Conservation (phyloP, 169 alveolate genomes). For the Eimeria acervulina region DNA sequence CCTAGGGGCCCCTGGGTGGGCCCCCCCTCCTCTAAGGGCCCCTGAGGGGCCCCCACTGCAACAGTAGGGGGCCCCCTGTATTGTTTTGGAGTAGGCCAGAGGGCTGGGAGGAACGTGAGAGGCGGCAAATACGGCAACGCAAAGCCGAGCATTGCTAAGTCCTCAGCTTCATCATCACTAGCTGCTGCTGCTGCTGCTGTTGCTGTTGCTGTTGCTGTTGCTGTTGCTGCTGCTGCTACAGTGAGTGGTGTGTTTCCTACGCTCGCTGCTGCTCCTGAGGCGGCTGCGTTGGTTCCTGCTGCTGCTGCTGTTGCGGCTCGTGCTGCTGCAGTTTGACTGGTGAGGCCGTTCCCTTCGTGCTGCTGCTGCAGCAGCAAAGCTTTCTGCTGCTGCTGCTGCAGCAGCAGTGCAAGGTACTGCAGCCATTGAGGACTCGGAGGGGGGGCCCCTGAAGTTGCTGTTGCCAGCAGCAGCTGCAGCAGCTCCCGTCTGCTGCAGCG, state of each 20-base stretch:
- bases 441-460: slow-evolving; percentile 54
- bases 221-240: too few species aligned
- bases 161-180: background rate
- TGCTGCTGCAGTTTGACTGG: too few species aligned
- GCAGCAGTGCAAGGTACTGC: background rate
- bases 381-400: background rate
- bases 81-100: background rate
- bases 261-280: too few species aligned
- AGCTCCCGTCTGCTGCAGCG: slow-evolving; percentile 67
- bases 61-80: background rate
- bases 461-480: slow-evolving; percentile 56
- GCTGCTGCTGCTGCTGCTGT: slow-evolving; percentile 48
- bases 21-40: background rate
- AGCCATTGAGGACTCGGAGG: slow-evolving; percentile 34
- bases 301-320: too few species aligned
- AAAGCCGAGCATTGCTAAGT: background rate
- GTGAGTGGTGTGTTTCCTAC: background rate
- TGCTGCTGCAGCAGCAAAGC: background rate
- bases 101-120: background rate
- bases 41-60: background rate
- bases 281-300: too few species aligned
- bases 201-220: background rate
- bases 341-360: too few species aligned
- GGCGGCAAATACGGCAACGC: slow-evolving; percentile 23
- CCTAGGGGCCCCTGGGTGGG: background rate